Conservation (phyloP, 257 asterid species). For the Eustoma russellianum region DNA sequence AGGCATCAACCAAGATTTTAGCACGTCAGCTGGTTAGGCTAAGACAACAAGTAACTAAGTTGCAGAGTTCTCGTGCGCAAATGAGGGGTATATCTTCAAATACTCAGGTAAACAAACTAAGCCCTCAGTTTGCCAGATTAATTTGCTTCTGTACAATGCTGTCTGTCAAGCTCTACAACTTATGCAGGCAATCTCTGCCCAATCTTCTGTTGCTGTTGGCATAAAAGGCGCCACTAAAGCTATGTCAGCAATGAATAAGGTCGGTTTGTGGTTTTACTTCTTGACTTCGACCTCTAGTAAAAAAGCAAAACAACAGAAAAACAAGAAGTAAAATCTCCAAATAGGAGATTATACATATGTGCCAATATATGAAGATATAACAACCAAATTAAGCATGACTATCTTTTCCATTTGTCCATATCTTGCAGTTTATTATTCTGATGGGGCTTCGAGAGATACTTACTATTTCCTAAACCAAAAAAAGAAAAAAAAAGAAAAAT, state of each 20-base stretch:
- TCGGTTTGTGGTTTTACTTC: constrained; percentile 5
- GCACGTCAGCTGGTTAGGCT: constrained; percentile 88
- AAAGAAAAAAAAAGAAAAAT: no score
- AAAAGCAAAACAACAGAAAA: no score
- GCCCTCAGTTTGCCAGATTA: constrained; percentile 3
- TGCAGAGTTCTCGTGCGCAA: constrained; percentile 94
- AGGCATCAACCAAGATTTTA: constrained; percentile 84
- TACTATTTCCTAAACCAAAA: no score
- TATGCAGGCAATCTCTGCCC: constrained; percentile 86
- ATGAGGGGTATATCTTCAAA: constrained; percentile 91
- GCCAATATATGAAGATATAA: no score
- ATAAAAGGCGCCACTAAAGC: constrained; percentile 95
- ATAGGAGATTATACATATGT: no score
- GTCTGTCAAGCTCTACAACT: constrained; percentile 3
- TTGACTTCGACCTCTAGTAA: no score
- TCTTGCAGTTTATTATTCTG: no score
- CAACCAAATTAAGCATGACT: not conserved
- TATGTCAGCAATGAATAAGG: constrained; percentile 94
- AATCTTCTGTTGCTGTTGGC: constrained; percentile 84
- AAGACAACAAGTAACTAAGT: constrained; percentile 83
- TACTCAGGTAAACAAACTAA: constrained; percentile 56
- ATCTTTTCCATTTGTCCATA: not conserved
- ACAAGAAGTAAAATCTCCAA: not conserved
- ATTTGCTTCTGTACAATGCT: constrained; percentile 1
- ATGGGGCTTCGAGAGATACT: no score